Percentiles rank a stretch among this genome's conserved stretches.
Evolutionary conservation across 1,284 basidiomycete genomes (phyloP).

Genomic region (Puccinia triticina): DNA sequence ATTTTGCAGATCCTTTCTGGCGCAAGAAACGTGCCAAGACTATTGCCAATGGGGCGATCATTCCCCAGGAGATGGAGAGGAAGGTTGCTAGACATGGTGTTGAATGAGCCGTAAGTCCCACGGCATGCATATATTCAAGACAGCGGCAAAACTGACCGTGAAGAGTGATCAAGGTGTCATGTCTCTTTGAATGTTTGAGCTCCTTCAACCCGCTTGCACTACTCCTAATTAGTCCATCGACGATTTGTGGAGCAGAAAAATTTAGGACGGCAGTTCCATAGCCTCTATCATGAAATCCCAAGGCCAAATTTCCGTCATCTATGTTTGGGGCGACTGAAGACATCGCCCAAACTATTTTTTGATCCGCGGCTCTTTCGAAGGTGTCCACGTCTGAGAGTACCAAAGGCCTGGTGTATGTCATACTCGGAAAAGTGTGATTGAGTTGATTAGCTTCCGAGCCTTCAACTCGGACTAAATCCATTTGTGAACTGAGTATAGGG

Average conservation of each 20-base stretch:
- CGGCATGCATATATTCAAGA: neutral
- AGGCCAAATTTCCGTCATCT: neutral
- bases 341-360: slow-evolving; percentile 41
- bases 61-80: slow-evolving; percentile 32
- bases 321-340: slow-evolving; percentile 28
- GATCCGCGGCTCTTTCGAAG: slow-evolving; percentile 15
- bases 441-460: slow-evolving; percentile 4
- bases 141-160: slow-evolving; percentile 24
- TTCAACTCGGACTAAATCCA: slow-evolving; percentile 19
- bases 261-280: slow-evolving; percentile 26
- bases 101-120: slow-evolving; percentile 12
- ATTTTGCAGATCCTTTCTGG: slow-evolving; percentile 1
- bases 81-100: slow-evolving; percentile 22
- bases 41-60: slow-evolving; percentile 35
- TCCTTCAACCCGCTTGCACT: slow-evolving; percentile 7
- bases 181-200: slow-evolving; percentile 41
- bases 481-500: slow-evolving; percentile 19
- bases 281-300: slow-evolving; percentile 44
- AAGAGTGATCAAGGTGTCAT: slow-evolving; percentile 48
- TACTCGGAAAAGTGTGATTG: neutral
- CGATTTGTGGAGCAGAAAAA: neutral
- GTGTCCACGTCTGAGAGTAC: slow-evolving; percentile 29
- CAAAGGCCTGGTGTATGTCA: slow-evolving; percentile 36
- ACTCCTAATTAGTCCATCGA: slow-evolving; percentile 23
- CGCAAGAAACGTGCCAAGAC: slow-evolving; percentile 32